Evolutionary conservation across 2,329 filamentous ascomycete genomes (phyloP).

Genomic region (Cadophora luteo-olivacea): DNA sequence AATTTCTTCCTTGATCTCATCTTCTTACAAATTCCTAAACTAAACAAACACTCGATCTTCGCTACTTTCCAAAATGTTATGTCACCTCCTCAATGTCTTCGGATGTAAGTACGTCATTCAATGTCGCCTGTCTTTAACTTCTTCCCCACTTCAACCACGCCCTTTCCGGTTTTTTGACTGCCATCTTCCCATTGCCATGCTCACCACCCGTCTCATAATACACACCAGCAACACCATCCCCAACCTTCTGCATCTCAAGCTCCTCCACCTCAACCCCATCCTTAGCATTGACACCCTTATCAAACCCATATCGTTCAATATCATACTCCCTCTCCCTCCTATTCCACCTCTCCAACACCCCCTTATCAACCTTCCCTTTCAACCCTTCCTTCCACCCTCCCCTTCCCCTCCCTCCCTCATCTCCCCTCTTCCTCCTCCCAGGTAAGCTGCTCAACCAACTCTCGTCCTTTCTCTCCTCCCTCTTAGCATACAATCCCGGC

Average conservation of each 20-base stretch:
- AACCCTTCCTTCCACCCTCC: not conserved
- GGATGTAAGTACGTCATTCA: too few species aligned
- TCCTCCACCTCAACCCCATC: not conserved
- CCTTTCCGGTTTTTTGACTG: not conserved
- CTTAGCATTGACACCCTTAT: not conserved
- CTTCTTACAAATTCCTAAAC: too few species aligned
- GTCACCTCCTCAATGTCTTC: too few species aligned
- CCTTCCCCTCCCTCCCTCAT: not conserved
- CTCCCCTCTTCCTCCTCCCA: conserved; percentile 1
- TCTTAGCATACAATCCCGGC: conserved; percentile 11
- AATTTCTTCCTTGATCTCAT: too few species aligned
- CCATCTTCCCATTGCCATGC: not conserved
- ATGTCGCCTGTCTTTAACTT: not conserved
- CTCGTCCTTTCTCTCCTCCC: too few species aligned
- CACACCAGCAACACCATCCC: not conserved
- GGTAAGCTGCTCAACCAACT: too few species aligned
- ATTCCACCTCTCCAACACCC: conserved; percentile 4
- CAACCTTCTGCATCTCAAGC: not conserved
- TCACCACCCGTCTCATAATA: not conserved
- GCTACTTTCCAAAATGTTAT: too few species aligned
- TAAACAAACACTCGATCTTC: too few species aligned
- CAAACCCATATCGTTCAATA: not conserved
- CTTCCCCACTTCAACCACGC: not conserved
- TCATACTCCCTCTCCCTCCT: conserved; percentile 3
- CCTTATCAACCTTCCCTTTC: conserved; percentile 1